Evolutionary conservation across 1,139 yeast species (phyloP).

Genomic region (Debaryomycetaceae sp.): DNA sequence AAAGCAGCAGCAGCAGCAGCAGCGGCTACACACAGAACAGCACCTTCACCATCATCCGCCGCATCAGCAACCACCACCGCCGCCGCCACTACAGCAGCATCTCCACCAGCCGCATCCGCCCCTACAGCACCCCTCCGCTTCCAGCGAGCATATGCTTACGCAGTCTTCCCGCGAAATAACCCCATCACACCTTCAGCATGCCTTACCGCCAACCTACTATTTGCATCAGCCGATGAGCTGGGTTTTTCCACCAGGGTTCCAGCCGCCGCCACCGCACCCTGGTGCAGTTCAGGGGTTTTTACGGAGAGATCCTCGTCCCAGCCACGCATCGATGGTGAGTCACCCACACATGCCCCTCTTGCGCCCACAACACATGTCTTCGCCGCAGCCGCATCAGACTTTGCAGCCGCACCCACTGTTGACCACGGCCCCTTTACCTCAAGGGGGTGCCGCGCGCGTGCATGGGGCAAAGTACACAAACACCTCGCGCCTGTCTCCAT

Average conservation of each 20-base stretch:
- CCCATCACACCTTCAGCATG: not conserved
- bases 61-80: slow-evolving; percentile 6
- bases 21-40: slow-evolving; percentile 2
- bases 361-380: slow-evolving; percentile 1
- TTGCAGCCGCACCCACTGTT: too few species aligned
- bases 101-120: not conserved
- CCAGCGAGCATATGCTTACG: not conserved
- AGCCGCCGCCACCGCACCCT: slow-evolving; percentile 1
- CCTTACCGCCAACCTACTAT: slow-evolving; percentile 2
- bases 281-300: slow-evolving; percentile 1
- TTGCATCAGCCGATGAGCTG: slow-evolving; percentile 4
- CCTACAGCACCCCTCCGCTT: slow-evolving; percentile 1
- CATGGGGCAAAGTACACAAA: too few species aligned
- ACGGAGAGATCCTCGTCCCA: too few species aligned
- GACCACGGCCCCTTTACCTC: slow-evolving; percentile 1
- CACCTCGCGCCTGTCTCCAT: slow-evolving; percentile 3
- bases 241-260: slow-evolving; percentile 3
- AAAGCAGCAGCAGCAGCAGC: slow-evolving; percentile 9
- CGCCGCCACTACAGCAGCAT: slow-evolving; percentile 5
- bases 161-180: not conserved
- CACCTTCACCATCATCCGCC: slow-evolving; percentile 6
- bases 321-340: too few species aligned
- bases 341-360: too few species aligned
- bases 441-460: too few species aligned
- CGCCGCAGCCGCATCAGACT: too few species aligned